Conservation (phyloP, 192 early-diverging fungal genomes). For the Linnemannia elongata region DNA sequence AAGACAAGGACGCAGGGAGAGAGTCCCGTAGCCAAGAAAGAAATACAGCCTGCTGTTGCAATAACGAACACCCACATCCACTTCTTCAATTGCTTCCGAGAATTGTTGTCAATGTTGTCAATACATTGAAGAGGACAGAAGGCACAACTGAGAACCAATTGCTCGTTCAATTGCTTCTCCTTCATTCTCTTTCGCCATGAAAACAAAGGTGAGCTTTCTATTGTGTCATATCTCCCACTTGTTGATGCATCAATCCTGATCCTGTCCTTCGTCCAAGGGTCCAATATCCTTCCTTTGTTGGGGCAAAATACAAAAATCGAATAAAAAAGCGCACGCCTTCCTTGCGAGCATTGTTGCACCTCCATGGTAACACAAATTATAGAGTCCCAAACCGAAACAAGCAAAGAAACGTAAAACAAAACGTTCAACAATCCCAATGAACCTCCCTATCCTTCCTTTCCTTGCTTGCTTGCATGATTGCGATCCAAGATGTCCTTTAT, state of each 20-base stretch:
- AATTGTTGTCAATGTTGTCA: neutral
- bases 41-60: neutral
- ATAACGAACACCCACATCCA: neutral
- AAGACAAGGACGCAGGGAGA: too few relatives aligned
- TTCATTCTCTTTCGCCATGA: neutral
- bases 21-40: neutral
- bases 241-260: neutral
- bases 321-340: neutral
- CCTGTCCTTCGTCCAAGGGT: neutral
- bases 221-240: neutral
- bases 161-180: neutral
- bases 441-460: neutral
- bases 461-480: too few relatives aligned
- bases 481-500: neutral
- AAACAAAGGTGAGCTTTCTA: neutral
- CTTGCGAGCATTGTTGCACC: neutral
- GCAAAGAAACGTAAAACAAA: conserved; percentile 1
- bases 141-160: neutral
- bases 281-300: neutral
- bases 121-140: neutral
- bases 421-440: neutral
- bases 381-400: conserved; percentile 5
- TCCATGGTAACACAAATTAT: conserved; percentile 10
- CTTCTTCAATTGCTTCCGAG: neutral
- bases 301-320: neutral